Evolutionary conservation across 2,329 filamentous ascomycete species (phyloP).

Genomic region (Endoconidiophora laricicola): DNA sequence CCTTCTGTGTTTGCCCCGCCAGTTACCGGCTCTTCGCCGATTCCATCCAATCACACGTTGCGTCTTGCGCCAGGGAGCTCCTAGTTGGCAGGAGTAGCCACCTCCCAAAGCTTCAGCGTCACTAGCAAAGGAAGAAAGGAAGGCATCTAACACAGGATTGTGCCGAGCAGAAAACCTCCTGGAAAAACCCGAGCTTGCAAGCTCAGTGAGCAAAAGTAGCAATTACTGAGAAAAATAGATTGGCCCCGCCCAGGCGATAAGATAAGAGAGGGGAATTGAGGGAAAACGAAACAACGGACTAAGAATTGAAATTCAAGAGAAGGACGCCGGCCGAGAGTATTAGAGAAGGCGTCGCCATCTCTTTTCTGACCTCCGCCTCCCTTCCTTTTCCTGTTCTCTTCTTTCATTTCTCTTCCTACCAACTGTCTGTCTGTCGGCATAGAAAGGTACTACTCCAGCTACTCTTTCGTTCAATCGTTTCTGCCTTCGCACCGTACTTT

Average conservation of each 20-base stretch:
- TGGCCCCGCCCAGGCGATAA: conserved; percentile 8
- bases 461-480: neutral
- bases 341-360: neutral
- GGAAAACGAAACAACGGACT: neutral
- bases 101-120: neutral
- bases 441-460: neutral
- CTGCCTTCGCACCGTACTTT: neutral
- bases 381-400: conserved; percentile 1
- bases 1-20: neutral
- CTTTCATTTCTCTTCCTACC: conserved; percentile 2
- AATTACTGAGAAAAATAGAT: neutral
- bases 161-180: neutral
- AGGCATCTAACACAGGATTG: conserved; percentile 2
- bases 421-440: neutral
- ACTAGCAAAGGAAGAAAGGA: neutral
- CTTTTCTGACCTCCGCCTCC: neutral
- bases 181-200: neutral
- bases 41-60: conserved; percentile 3
- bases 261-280: conserved; percentile 3
- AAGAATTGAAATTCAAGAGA: neutral
- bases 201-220: neutral
- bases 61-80: neutral
- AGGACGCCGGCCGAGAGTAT: neutral
- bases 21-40: neutral
- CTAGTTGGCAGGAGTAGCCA: conserved; percentile 5